Evolutionary conservation across 1,139 yeast species (phyloP).

Genomic region (Geotrichum europaeum): DNA sequence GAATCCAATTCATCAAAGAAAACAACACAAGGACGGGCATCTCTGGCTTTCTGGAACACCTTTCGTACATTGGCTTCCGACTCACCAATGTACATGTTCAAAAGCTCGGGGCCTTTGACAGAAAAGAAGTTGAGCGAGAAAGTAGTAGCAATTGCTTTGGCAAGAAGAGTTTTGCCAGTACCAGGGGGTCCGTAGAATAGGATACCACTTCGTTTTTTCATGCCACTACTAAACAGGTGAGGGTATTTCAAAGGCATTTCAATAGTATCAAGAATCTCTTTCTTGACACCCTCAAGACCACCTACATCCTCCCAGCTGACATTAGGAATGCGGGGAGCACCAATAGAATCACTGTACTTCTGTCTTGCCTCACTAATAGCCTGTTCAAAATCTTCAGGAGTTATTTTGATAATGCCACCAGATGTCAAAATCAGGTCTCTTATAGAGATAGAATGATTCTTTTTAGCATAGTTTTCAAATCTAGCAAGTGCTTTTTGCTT

Average conservation of each 20-base stretch:
- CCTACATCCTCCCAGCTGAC: constrained; percentile 96
- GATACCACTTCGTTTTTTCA: constrained; percentile 90
- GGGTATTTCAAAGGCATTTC: constrained; percentile 95
- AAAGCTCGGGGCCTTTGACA: constrained; percentile 90
- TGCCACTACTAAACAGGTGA: constrained; percentile 76
- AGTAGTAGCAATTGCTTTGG: constrained; percentile 94
- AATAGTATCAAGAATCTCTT: constrained; percentile 88
- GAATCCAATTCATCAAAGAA: constrained; percentile 96
- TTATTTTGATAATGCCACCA: constrained; percentile 48
- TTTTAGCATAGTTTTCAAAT: constrained; percentile 30
- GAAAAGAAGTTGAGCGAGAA: constrained; percentile 90
- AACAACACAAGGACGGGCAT: constrained; percentile 94
- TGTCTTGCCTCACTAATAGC: constrained; percentile 81
- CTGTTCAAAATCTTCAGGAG: constrained; percentile 58
- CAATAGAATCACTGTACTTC: constrained; percentile 88
- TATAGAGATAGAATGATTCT: constrained; percentile 27
- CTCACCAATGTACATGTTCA: constrained; percentile 97
- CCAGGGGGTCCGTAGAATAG: constrained; percentile 98
- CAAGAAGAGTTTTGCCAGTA: constrained; percentile 89
- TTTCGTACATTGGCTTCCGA: constrained; percentile 94
- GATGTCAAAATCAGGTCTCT: constrained; percentile 27
- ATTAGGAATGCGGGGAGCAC: constrained; percentile 93
- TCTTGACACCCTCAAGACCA: constrained; percentile 82
- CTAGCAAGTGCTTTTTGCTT: constrained; percentile 53
- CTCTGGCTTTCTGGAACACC: constrained; percentile 89